A percentile compares a stretch with the other conserved stretches of the same genome.
Evolutionary conservation across 108 stramenopile species (phyloP).

Genomic region (Cylindrotheca closterium): DNA sequence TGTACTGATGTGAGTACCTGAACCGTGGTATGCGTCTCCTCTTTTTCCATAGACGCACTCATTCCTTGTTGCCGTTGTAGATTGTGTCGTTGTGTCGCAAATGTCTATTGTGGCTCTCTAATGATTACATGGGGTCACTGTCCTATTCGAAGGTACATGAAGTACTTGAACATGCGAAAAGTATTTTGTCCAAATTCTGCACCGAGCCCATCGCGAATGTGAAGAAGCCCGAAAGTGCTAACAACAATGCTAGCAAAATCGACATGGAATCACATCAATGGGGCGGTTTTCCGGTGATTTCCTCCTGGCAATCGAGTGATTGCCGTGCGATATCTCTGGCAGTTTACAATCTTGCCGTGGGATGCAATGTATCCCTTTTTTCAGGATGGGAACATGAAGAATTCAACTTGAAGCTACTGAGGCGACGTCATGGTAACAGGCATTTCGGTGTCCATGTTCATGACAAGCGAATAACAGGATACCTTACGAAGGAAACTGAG

Average conservation of each 20-base stretch:
- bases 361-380: slow-evolving; percentile 70
- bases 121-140: not conserved
- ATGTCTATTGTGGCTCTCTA: slow-evolving; percentile 21
- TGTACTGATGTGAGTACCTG: slow-evolving; percentile 31
- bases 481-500: slow-evolving; percentile 17
- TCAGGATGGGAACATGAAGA: slow-evolving; percentile 81
- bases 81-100: slow-evolving; percentile 12
- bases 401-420: slow-evolving; percentile 57
- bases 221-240: not conserved
- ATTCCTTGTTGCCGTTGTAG: slow-evolving; percentile 4
- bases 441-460: slow-evolving; percentile 64
- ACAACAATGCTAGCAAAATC: not conserved
- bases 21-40: not conserved
- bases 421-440: slow-evolving; percentile 36
- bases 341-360: slow-evolving; percentile 69
- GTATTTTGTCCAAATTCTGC: slow-evolving; percentile 13
- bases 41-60: no score
- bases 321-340: slow-evolving; percentile 45
- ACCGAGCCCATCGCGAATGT: slow-evolving; percentile 6
- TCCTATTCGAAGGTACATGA: slow-evolving; percentile 4
- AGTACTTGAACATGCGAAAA: slow-evolving; percentile 13
- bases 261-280: slow-evolving; percentile 5
- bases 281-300: slow-evolving; percentile 33
- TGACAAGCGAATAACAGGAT: slow-evolving; percentile 53
- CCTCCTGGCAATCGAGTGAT: slow-evolving; percentile 45